Percentiles rank a stretch among this genome's conserved stretches.
These are phyloP conservation scores for Avena atlantica DNA, from an alignment of 176 grass and related monocot genomes.

Conservation along the genomic window DNA sequence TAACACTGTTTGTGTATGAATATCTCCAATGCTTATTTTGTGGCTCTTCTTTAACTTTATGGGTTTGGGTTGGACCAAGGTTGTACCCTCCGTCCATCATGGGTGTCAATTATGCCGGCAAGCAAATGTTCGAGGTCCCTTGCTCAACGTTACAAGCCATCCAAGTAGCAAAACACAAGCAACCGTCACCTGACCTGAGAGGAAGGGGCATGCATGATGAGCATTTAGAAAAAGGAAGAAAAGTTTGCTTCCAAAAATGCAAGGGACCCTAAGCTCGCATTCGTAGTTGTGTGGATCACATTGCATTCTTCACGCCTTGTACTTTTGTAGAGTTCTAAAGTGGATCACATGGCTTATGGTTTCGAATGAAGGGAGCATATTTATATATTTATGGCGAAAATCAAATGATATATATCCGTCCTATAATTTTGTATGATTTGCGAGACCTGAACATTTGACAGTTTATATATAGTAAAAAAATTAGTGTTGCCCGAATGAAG, in stretches of 20 bases:
- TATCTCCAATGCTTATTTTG: not conserved
- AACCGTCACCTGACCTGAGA: not conserved
- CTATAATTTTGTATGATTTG: too few relatives aligned
- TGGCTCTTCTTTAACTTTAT: not conserved
- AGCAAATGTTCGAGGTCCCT: slow-evolving; percentile 37
- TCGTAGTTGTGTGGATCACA: not conserved
- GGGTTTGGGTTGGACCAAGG: not conserved
- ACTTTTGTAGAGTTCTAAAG: too few relatives aligned
- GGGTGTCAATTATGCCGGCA: slow-evolving; percentile 27
- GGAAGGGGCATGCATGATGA: not conserved
- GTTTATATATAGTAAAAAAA: too few relatives aligned
- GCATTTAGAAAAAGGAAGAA: not conserved
- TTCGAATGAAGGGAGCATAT: too few relatives aligned
- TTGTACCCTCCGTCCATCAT: not conserved
- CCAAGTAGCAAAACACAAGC: slow-evolving; percentile 31
- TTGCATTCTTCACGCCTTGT: not conserved
- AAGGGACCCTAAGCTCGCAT: not conserved
- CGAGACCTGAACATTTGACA: too few relatives aligned
- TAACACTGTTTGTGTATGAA: not conserved
- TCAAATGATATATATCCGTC: too few relatives aligned
- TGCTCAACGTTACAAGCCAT: slow-evolving; percentile 42
- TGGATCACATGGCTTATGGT: too few relatives aligned
- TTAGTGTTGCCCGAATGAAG: too few relatives aligned
- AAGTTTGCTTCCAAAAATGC: not conserved
- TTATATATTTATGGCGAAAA: too few relatives aligned